phyloP scores from a whole-genome alignment of 2,329 filamentous ascomycete species.

The Aspergillus sp. region DNA sequence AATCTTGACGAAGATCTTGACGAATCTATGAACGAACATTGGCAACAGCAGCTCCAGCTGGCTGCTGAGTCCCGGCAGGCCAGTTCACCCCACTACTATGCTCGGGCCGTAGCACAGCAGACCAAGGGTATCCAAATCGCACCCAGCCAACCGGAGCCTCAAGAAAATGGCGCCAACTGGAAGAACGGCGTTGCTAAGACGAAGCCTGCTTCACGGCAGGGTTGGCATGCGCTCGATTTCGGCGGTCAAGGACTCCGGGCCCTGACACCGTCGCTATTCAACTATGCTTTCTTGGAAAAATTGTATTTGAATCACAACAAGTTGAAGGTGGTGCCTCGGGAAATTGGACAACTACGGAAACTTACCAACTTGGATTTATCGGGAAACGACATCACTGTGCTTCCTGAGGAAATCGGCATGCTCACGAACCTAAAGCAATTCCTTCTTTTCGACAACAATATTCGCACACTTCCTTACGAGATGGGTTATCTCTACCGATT shows the following conservation, averaged over 20 bases:
- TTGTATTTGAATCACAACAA: constrained; percentile 94
- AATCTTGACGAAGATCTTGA: constrained; percentile 56
- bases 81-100: constrained; percentile 71
- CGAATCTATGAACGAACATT: constrained; percentile 68
- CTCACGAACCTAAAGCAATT: constrained; percentile 87
- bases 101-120: constrained; percentile 47
- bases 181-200: constrained; percentile 66
- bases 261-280: constrained; percentile 75
- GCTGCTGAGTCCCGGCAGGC: constrained; percentile 72
- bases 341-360: constrained; percentile 78
- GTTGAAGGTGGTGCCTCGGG: constrained; percentile 72
- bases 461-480: constrained; percentile 78
- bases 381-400: constrained; percentile 75
- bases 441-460: constrained; percentile 85
- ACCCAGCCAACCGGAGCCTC: constrained; percentile 51
- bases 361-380: constrained; percentile 84
- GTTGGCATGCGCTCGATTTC: constrained; percentile 92
- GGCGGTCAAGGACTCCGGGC: constrained; percentile 92
- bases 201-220: constrained; percentile 61
- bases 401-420: constrained; percentile 94
- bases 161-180: constrained; percentile 52
- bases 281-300: constrained; percentile 85
- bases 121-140: constrained; percentile 46
- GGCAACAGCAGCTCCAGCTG: constrained; percentile 82
- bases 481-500: constrained; percentile 85